Evolutionary conservation across 176 grass and related monocot species (phyloP).

Genomic region (Thalia dealbata): DNA sequence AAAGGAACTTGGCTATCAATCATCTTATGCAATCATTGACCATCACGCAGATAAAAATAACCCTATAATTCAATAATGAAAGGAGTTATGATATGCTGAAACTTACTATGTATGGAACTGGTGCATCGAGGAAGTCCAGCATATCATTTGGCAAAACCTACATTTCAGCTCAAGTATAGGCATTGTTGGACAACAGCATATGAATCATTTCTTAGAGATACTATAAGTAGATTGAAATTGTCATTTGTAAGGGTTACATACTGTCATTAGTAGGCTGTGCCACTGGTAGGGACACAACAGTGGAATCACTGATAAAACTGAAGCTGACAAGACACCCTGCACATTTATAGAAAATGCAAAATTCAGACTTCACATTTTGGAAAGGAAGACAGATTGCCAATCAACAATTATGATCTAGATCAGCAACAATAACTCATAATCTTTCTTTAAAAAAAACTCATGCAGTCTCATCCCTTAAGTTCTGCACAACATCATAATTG

Average conservation of each 20-base stretch:
- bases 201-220: not conserved
- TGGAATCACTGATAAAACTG: slow-evolving; percentile 82
- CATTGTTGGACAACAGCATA: slow-evolving; percentile 6
- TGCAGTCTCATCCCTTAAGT: not conserved
- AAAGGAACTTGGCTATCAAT: not conserved
- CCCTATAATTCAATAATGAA: not conserved
- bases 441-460: no score
- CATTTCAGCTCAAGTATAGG: slow-evolving; percentile 10
- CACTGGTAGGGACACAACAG: slow-evolving; percentile 91
- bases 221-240: not conserved
- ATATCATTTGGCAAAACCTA: slow-evolving; percentile 94
- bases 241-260: slow-evolving; percentile 18
- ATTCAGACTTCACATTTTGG: not conserved
- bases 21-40: not conserved
- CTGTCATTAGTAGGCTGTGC: slow-evolving; percentile 92
- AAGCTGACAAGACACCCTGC: slow-evolving; percentile 86
- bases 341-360: not conserved
- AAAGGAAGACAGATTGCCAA: not conserved
- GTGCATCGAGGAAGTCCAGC: slow-evolving; percentile 94
- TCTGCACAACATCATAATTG: no score
- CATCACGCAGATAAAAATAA: not conserved
- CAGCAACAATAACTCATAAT: not conserved
- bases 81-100: slow-evolving; percentile 14
- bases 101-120: slow-evolving; percentile 97
- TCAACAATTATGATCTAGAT: not conserved